phyloP scores from a whole-genome alignment of 495 filamentous ascomycete genomes.

The Aspergillus panamensis region DNA sequence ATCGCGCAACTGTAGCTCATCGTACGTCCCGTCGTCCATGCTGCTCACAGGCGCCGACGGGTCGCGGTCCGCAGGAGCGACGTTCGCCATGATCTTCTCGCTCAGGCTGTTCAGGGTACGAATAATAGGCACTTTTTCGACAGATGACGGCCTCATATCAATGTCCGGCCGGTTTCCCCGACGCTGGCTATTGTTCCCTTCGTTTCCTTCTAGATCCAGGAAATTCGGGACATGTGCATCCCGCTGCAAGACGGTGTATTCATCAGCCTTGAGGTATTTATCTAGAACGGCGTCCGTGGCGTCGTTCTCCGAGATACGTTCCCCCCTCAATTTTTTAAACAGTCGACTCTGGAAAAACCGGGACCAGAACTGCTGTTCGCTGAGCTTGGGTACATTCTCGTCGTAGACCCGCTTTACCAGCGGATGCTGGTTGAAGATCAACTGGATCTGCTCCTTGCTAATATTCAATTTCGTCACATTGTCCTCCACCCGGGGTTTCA shows the following conservation, averaged over 20 bases:
- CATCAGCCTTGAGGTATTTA: conserved; percentile 71
- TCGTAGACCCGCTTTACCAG: conserved; percentile 89
- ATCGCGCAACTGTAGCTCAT: conserved; percentile 75
- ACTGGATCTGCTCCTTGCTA: conserved; percentile 84
- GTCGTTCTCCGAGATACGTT: conserved; percentile 73
- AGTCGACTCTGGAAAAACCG: conserved; percentile 86
- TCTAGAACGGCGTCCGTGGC: conserved; percentile 72
- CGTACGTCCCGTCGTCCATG: conserved; percentile 71
- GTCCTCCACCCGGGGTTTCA: conserved; percentile 77
- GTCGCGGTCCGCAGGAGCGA: conserved; percentile 70
- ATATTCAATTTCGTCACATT: conserved; percentile 76
- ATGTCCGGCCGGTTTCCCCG: conserved; percentile 80
- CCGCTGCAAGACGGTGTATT: conserved; percentile 50
- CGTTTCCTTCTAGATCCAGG: conserved; percentile 89
- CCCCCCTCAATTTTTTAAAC: conserved; percentile 87
- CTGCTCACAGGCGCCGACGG: conserved; percentile 55
- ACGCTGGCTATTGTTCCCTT: conserved; percentile 76
- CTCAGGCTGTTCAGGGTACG: conserved; percentile 80
- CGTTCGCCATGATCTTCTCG: conserved; percentile 85
- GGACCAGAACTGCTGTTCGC: conserved; percentile 81
- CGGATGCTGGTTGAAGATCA: conserved; percentile 91
- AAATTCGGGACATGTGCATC: conserved; percentile 73
- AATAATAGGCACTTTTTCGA: conserved; percentile 74
- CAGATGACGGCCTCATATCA: conserved; percentile 72
- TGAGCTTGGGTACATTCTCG: conserved; percentile 82